Evolutionary conservation across 1,139 yeast genomes (phyloP), one percentile per base, ranked within the genome.

Genomic region (Geotrichum candidum): DNA sequence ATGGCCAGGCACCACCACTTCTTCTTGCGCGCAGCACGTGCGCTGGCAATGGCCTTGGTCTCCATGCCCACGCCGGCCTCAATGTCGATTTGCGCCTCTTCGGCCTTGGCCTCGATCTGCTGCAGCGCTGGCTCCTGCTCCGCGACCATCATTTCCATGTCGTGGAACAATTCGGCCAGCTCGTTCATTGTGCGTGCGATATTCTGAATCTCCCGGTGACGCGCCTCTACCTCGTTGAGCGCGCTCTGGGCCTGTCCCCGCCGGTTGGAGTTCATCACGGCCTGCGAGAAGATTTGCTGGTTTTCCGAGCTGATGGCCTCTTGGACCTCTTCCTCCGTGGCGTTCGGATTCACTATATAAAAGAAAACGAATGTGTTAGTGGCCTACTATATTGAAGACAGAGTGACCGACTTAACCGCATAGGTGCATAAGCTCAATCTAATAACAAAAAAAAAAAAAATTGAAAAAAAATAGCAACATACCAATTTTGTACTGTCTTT

Each of bases 211-310:
- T 94, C 99, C 73, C 90, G 87, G 79, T 95, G 99, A 79, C 99
- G 87, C 57, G 89, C 86, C 77, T 94, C 97, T 61, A 94, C 99
- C 77, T 95, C 99, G 71, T 90, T 89, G 70, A 94, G 82, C 2
- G 96, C 99, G 46, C 96, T 85, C 74, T 95, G 85, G 58, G 99
- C 98, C 77, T 94, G 97, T 68, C 99, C 99, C 72, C 96, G 86
- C 78, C 97, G 87, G 75, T 90, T 90, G 62, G 96, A 88, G 78
- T 87, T 90, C 81, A 90, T 80, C 68, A 94, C 81, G 18, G 97
- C 97, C 77, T 91, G 96, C 65, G 95, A 92, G 78, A 94, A 94
- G 72, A 91, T 88, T 76, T 91, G 98, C 41, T 61, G 57, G 51
- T 55, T 54, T 31, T 55, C 38, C 10, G 54, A n/a, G 25, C 46